These are phyloP conservation scores for Penicillium mononematosum DNA, from an alignment of 495 filamentous ascomycete species.

Conservation along the genomic window DNA sequence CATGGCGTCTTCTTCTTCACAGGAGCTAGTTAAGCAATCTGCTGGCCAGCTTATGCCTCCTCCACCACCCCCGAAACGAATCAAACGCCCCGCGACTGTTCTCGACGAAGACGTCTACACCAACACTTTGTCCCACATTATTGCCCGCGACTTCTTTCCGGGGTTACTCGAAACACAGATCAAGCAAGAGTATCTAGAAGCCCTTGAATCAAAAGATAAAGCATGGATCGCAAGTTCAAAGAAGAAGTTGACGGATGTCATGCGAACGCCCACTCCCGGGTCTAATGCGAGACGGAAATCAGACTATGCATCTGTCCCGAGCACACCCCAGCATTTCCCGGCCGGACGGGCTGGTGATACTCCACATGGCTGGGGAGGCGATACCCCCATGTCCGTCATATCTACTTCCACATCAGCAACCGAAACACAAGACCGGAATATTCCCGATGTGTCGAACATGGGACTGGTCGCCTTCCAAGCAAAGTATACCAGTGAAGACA, in stretches of 20 bases:
- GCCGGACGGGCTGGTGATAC: conserved; percentile 54
- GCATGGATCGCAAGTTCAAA: conserved; percentile 84
- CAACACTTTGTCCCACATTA: conserved; percentile 86
- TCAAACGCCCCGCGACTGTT: conserved; percentile 86
- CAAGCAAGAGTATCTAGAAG: conserved; percentile 90
- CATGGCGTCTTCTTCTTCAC: conserved; percentile 27
- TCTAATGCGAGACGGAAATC: conserved; percentile 36
- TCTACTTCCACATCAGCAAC: conserved; percentile 40
- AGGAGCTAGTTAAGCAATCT: conserved; percentile 43
- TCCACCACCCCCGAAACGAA: conserved; percentile 82
- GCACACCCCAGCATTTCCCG: conserved; percentile 31
- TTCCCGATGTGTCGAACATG: conserved; percentile 74
- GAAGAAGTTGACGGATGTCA: conserved; percentile 68
- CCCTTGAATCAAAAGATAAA: conserved; percentile 76
- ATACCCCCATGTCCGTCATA: conserved; percentile 64
- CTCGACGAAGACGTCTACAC: conserved; percentile 95
- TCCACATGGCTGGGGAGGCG: conserved; percentile 51
- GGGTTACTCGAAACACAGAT: conserved; percentile 80
- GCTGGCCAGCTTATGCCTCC: conserved; percentile 85
- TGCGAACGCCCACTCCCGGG: conserved; percentile 68
- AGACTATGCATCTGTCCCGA: conserved; percentile 27
- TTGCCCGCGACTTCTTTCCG: conserved; percentile 95
- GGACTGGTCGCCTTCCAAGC: conserved; percentile 81
- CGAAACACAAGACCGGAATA: conserved; percentile 35
- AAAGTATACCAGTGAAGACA: conserved; percentile 95